Conservation (phyloP, 257 asterid species). For the Solanum peruvianum region DNA sequence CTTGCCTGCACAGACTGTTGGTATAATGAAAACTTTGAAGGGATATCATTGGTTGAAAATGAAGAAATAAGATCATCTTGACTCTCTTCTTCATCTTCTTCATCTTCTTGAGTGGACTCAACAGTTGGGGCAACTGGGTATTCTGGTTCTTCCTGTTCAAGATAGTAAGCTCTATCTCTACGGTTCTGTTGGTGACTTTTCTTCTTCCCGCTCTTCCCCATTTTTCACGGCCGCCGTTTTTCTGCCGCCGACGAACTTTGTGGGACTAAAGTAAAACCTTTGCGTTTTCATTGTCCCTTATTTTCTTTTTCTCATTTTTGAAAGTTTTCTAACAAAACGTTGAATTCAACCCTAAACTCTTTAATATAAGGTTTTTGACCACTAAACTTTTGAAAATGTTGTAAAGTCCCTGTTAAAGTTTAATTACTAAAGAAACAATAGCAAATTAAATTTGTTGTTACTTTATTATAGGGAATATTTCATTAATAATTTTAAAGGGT, state of each 20-base stretch:
- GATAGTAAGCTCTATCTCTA: slow-evolving; percentile 32
- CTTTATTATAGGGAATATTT: not conserved
- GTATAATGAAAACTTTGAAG: slow-evolving; percentile 73
- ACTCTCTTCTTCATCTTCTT: slow-evolving; percentile 18
- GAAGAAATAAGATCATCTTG: not conserved
- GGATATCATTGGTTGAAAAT: slow-evolving; percentile 19
- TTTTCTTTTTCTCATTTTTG: not conserved
- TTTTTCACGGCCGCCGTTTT: not conserved
- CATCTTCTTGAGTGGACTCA: slow-evolving; percentile 30
- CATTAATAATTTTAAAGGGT: not conserved
- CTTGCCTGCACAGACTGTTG: slow-evolving; percentile 93
- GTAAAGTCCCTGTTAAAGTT: not conserved
- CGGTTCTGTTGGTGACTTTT: slow-evolving; percentile 46
- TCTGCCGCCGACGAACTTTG: not conserved
- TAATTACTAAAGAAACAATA: no score
- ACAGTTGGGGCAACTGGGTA: slow-evolving; percentile 14
- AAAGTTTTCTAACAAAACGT: not conserved
- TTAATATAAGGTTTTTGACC: not conserved
- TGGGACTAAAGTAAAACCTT: not conserved
- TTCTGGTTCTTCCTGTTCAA: slow-evolving; percentile 18
- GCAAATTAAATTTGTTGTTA: no score
- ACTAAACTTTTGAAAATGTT: not conserved
- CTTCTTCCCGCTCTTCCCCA: slow-evolving; percentile 92
- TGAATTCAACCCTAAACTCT: not conserved
- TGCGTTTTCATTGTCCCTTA: not conserved